phyloP scores from a whole-genome alignment of 768 basidiomycete species.

The Leccinum rimulosum region DNA sequence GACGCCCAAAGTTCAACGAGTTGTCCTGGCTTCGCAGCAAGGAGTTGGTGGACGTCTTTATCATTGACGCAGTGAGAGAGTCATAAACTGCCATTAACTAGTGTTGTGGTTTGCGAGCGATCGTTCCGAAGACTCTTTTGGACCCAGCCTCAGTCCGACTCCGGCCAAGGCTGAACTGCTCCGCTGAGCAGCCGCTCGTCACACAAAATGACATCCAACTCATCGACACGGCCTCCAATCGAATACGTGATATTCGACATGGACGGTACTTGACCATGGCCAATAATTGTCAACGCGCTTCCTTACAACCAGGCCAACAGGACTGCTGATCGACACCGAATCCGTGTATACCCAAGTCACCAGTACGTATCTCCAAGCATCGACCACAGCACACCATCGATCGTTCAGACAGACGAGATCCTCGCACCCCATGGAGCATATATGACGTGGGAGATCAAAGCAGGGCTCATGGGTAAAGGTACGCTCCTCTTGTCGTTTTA shows the following conservation, averaged over 20 bases:
- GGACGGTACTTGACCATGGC: slow-evolving; percentile 47
- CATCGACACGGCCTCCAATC: slow-evolving; percentile 25
- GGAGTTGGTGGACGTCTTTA: too few species aligned
- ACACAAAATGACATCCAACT: slow-evolving; percentile 10
- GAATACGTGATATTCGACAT: slow-evolving; percentile 74
- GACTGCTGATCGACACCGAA: slow-evolving; percentile 77
- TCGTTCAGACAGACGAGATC: slow-evolving; percentile 54
- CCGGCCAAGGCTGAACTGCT: too few species aligned
- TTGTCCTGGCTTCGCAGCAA: too few species aligned
- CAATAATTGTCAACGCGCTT: background rate
- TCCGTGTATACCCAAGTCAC: slow-evolving; percentile 74
- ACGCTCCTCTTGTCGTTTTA: slow-evolving; percentile 8
- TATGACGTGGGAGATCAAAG: slow-evolving; percentile 89
- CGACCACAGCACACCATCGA: background rate
- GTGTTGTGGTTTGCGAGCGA: too few species aligned
- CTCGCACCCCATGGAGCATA: slow-evolving; percentile 66
- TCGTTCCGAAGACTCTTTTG: too few species aligned
- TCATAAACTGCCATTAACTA: too few species aligned
- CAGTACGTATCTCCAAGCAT: slow-evolving; percentile 44
- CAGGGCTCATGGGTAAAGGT: slow-evolving; percentile 89
- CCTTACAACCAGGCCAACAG: slow-evolving; percentile 33
- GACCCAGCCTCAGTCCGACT: too few species aligned
- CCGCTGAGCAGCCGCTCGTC: too few species aligned
- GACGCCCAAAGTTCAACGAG: too few species aligned
- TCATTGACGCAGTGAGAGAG: too few species aligned